Percentiles rank a stretch among this genome's conserved stretches.
Conservation (phyloP, 805 yeast species). For the Ascoidea asiatica region DNA sequence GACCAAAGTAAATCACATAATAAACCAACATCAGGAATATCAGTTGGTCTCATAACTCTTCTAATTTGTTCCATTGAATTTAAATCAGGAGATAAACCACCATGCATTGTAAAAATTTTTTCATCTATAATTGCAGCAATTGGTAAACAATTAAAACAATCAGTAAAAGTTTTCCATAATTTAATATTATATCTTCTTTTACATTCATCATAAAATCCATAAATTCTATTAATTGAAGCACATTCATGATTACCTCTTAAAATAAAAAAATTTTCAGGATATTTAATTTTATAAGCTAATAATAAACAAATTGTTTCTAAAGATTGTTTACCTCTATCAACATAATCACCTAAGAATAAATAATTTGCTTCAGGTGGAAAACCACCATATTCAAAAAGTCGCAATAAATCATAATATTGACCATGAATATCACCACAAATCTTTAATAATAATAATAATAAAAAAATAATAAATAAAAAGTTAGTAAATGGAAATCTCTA, state of each 20-base stretch:
- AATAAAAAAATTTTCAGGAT: constrained; percentile 95
- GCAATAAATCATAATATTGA: constrained; percentile 88
- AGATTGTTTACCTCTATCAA: constrained; percentile 97
- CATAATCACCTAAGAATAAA: constrained; percentile 91
- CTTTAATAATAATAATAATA: too few species aligned
- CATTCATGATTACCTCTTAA: constrained; percentile 98
- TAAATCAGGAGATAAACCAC: constrained; percentile 94
- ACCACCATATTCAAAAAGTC: constrained; percentile 96
- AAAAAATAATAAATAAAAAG: constrained; percentile 7
- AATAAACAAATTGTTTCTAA: constrained; percentile 89
- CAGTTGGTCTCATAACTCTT: constrained; percentile 98
- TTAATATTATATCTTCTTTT: constrained; percentile 96
- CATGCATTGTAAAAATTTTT: constrained; percentile 97
- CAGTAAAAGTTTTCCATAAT: constrained; percentile 97
- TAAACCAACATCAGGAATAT: constrained; percentile 95
- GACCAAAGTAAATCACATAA: constrained; percentile 96
- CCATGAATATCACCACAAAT: constrained; percentile 98
- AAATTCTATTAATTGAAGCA: constrained; percentile 94
- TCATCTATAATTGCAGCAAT: constrained; percentile 98
- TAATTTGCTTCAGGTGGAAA: constrained; percentile 98
- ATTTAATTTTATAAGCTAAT: constrained; percentile 92
- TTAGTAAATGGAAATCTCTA: constrained; percentile 6
- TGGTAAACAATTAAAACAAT: constrained; percentile 96
- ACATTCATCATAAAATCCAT: constrained; percentile 98
- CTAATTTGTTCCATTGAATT: constrained; percentile 98